Base-by-base conservation (phyloP, 1,284 basidiomycete genomes). In the Pseudozyma tsukubaensis region DNA sequence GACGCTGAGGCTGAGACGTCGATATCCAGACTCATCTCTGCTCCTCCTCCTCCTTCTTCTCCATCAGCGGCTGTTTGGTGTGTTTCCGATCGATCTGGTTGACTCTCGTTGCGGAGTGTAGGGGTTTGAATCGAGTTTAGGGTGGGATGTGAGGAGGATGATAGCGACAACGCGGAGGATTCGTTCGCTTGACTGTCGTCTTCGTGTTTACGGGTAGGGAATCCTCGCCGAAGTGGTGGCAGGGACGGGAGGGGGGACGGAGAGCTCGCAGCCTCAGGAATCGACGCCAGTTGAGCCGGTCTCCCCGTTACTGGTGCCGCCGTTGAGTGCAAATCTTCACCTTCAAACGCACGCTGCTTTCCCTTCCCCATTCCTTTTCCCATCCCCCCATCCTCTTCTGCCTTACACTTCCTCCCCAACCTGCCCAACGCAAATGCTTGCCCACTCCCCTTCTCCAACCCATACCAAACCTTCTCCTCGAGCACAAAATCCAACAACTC, bases 401-500 rank as follows among this genome's bases (percentile, higher is more conserved):
- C 4, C 7, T 24, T 24, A 11, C 21, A 18, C 34, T 36, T 35
- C 32, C 24, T 57, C 21, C 39, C 14, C 32, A 60, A 16, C 36
- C 50, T 52, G 0, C 18, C 21, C 48, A 55, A 19, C 18, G 70
- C 64, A 40, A 29, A 29, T 29, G 24, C 24, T 29, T 29, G 24
- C 24, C 24, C 24, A 29, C 24, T 29, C 24, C 24, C 24, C 24
- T 29, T 29, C 24, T 29, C 36, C 6, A 73, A 36, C 5, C 72
- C 72, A 19, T 59, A 66, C n/a, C 59, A 52, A n/a, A 74, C 59
- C 18, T 62, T 66, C 34, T 81, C 79, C 12, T 78, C 65, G 19
- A 81, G 37, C 19, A 75, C 76, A 44, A 71, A 67, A 34, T 78
- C 76, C 18, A 81, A 56, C 48, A 81, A 47, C 7, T 77, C 73